Evolutionary conservation across 768 basidiomycete species (phyloP), one percentile per base, ranked within the genome.

Genomic region (Hysterangium stoloniferum): DNA sequence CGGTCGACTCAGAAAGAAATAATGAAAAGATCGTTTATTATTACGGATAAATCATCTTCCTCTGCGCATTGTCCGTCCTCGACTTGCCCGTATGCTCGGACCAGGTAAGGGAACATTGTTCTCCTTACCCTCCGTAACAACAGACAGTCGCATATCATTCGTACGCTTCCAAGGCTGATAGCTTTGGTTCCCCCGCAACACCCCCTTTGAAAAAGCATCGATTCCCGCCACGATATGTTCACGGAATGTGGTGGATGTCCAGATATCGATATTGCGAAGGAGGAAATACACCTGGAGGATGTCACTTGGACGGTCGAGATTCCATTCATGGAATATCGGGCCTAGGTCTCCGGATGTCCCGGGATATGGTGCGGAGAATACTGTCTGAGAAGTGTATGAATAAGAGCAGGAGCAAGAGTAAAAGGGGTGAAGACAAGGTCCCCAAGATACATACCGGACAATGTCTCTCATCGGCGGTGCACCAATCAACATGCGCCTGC

Each of bases 401-500:
- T n/a, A 45, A 46, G 27, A 49, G 48, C 32, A n/a, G n/a, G n/a
- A n/a, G n/a, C n/a, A n/a, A n/a, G n/a, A n/a, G n/a, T n/a, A n/a
- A n/a, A n/a, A n/a, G n/a, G 17, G 25, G 19, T 25, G 33, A 43
- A 47, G 29, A 12, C 37, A 41, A 13, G 37, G 2, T 45, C 43
- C 22, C 9, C 22, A 12, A 36, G 9, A 48, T 52, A 74, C 74
- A 3, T 62, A 67, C 36, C 58, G 62, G 27, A 54, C 62, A 25
- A 29, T 64, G 66, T 31, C 63, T 56, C 6, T 66, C 4, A 22
- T n/a, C 61, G 12, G 58, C 58, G 24, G 57, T 55, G 29, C 72
- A 76, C 78, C 78, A 79, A 57, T 80, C 78, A 1, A 77, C 62
- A 55, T 79, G 78, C 1, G 76, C 77, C 27, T 75, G 65, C 31